Evolutionary conservation across 192 early-diverging fungal species (phyloP), one percentile per base, ranked within the genome.

Genomic region (Rhizophagus sp.): DNA sequence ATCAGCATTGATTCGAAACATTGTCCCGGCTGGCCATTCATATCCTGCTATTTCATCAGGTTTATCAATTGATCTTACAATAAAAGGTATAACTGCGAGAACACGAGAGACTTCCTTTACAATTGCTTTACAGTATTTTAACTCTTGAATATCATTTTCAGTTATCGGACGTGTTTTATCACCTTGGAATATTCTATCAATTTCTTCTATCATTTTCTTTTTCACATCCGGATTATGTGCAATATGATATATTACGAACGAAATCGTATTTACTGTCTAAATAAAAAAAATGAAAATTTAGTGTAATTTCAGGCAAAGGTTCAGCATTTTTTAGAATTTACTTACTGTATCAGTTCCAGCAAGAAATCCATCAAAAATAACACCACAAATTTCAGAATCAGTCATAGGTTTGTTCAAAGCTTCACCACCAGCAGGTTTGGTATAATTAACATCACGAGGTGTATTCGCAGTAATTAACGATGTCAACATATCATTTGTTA

Each of bases 1-100:
- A 39, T 75, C 17, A 13, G 50, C 17, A 57, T 75, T 30, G 17
- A 49, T 24, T 22, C 33, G 27, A 57, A 61, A 30, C n/a, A 49
- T 17, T 33, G 33, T 64, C 1, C n/a, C 62, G 36, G 34, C 62
- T 39, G 62, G 19, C 30, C 30, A 76, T 63, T 63, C 11, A 63
- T 76, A 76, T 65, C 75, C 75, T 39, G 33, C 75, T 27, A 76
- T 63, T 64, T 64, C 75, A 44, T 63, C 57, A 39, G 25, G n/a
- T 17, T 76, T 44, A 8, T 62, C 8, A 33, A 44, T 2, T 22
- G 0, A 12, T 76, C 50, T 62, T 8, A 3, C 1, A 39, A 64
- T 5, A 10, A 19, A 3, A 34, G 24, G 9, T 27, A 6, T 22
- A 64, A 39, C 33, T 11, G 52, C 6, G 17, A 10, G 22, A 17